A percentile compares a stretch with the other conserved stretches of the same genome.
Evolutionary conservation across 2,329 filamentous ascomycete genomes (phyloP).

Genomic region (Alternaria sp.): DNA sequence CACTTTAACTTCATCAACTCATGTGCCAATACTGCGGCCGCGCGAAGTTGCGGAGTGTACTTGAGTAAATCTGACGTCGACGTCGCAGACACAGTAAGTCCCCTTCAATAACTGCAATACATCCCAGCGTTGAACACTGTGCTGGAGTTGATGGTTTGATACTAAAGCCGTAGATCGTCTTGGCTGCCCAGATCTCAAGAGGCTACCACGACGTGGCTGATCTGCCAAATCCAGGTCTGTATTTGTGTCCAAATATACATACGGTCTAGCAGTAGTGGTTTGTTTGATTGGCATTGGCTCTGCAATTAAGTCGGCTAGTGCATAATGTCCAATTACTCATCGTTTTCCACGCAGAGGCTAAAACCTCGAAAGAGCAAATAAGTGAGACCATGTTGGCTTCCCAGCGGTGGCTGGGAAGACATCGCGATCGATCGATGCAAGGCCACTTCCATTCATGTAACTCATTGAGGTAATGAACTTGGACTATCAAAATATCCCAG

Average conservation of each 20-base stretch:
- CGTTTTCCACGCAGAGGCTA: background rate
- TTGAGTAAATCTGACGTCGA: no score
- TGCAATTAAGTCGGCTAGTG: background rate
- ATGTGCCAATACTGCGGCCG: no score
- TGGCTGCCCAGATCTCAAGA: background rate
- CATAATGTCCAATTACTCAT: no score
- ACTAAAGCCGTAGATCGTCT: background rate
- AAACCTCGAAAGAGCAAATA: background rate
- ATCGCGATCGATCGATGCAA: background rate
- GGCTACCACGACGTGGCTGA: background rate
- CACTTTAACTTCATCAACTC: background rate
- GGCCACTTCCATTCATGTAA: no score
- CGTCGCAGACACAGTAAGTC: no score
- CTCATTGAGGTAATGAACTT: background rate
- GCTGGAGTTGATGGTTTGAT: background rate
- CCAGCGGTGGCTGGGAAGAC: background rate
- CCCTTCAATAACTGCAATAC: background rate
- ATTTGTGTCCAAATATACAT: background rate
- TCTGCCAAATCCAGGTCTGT: background rate
- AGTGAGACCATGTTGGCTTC: background rate
- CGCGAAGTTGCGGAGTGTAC: no score
- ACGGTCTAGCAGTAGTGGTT: background rate
- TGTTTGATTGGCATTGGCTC: background rate
- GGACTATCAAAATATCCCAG: background rate
- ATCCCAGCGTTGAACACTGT: background rate